Percentiles rank a stretch among this genome's conserved stretches.
These are phyloP conservation scores for Chenopodium quinoa DNA, from an alignment of 148 eudicot genomes.

Conservation along the genomic window DNA sequence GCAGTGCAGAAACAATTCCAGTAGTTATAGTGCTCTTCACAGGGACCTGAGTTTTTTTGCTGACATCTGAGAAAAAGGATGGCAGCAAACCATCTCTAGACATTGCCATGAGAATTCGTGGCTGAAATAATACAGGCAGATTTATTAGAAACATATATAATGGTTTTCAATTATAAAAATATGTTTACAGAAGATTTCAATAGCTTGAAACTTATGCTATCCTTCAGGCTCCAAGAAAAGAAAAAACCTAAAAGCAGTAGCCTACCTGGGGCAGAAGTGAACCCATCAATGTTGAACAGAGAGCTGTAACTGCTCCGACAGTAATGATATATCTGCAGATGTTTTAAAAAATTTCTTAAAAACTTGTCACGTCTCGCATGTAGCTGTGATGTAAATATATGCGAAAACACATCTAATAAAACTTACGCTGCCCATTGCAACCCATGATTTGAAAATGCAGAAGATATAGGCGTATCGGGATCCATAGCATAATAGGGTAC, in stretches of 20 bases:
- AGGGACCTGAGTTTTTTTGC: conserved; percentile 74
- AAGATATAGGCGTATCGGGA: conserved; percentile 72
- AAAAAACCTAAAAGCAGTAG: conserved; percentile 1
- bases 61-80: conserved; percentile 82
- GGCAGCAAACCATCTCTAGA: conserved; percentile 96
- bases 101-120: conserved; percentile 95
- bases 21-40: conserved; percentile 71
- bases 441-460: conserved; percentile 64
- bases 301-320: conserved; percentile 61
- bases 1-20: conserved; percentile 62
- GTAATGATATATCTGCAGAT: conserved; percentile 54
- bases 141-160: not conserved
- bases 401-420: not conserved
- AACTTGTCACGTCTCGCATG: not conserved
- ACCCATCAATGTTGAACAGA: conserved; percentile 64
- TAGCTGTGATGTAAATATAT: not conserved
- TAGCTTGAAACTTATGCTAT: not conserved
- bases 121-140: conserved; percentile 43
- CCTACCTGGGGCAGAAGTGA: conserved; percentile 71
- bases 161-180: not conserved
- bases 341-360: not conserved
- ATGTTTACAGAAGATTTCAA: not conserved
- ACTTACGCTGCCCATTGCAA: conserved; percentile 76
- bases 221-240: not conserved
- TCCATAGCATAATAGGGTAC: conserved; percentile 62